Percentiles rank a stretch among this genome's conserved stretches.
These are phyloP conservation scores for Clarireedia sp. DNA, from an alignment of 2,329 filamentous ascomycete genomes.

Conservation along the genomic window DNA sequence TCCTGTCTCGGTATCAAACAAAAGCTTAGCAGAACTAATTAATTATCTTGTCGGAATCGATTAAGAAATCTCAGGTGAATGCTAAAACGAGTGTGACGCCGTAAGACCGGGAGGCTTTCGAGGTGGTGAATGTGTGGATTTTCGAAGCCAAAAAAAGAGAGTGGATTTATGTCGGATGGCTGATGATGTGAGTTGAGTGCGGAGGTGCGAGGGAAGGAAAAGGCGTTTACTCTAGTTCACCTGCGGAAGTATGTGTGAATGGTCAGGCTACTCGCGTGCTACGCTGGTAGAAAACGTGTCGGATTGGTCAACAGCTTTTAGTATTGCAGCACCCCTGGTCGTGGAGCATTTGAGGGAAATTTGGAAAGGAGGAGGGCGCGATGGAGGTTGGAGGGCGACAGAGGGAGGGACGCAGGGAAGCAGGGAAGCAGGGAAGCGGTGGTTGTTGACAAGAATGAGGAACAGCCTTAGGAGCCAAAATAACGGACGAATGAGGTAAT, in stretches of 20 bases:
- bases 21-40: neutral
- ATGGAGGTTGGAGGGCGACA: neutral
- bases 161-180: constrained; percentile 5
- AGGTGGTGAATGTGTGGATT: neutral
- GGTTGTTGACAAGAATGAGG: neutral
- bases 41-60: neutral
- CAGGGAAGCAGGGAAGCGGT: neutral
- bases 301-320: constrained; percentile 8
- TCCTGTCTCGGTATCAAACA: constrained; percentile 5
- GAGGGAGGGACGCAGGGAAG: neutral
- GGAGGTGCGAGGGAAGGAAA: constrained; percentile 4
- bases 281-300: neutral
- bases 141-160: neutral
- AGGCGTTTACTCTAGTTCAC: constrained; percentile 1
- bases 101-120: neutral
- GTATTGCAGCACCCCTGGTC: neutral
- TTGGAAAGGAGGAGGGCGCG: neutral
- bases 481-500: neutral
- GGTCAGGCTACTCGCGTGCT: neutral
- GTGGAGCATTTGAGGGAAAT: neutral
- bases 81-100: constrained; percentile 8
- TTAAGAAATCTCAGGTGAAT: neutral
- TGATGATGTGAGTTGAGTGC: neutral
- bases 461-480: neutral
- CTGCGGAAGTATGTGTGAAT: constrained; percentile 3